Conservation (phyloP, 2,329 filamentous ascomycete species). For the Amesomyces nigricolor region DNA sequence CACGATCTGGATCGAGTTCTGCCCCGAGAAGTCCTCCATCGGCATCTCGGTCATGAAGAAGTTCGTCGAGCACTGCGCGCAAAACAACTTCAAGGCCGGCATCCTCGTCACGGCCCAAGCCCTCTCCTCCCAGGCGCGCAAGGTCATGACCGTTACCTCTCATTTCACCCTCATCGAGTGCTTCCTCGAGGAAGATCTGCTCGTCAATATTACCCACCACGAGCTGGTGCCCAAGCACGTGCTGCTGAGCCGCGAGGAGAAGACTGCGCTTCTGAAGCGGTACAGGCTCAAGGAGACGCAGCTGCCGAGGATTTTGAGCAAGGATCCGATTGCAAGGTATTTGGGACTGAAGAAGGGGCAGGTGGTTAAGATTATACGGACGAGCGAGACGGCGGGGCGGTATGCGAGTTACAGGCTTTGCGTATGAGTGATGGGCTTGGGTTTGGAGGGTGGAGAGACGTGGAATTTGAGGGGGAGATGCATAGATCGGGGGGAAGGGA, state of each 20-base stretch:
- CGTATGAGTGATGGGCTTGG: constrained; percentile 39
- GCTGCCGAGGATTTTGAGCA: constrained; percentile 82
- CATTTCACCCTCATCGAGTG: constrained; percentile 80
- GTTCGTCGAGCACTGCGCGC: constrained; percentile 76
- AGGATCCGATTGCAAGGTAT: constrained; percentile 90
- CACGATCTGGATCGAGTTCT: constrained; percentile 91
- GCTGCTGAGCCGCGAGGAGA: constrained; percentile 84
- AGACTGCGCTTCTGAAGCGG: constrained; percentile 73
- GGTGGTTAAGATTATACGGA: constrained; percentile 97
- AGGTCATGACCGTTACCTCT: constrained; percentile 73
- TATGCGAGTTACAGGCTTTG: constrained; percentile 89
- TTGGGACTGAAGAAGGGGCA: constrained; percentile 84
- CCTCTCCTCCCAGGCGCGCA: constrained; percentile 81
- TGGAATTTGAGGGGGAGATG: not conserved
- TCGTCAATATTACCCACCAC: constrained; percentile 98
- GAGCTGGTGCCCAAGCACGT: constrained; percentile 94
- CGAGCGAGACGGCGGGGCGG: constrained; percentile 88
- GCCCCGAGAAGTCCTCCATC: constrained; percentile 60
- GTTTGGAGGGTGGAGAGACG: not conserved
- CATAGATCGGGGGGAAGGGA: not conserved
- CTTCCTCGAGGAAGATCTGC: constrained; percentile 90
- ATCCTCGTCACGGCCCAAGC: constrained; percentile 81
- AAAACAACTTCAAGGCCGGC: constrained; percentile 79
- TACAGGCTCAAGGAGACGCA: constrained; percentile 98
- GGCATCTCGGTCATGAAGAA: constrained; percentile 88